Percentiles rank a stretch among this genome's conserved stretches.
Conservation (phyloP, 768 basidiomycete species). For the Cyclocybe cylindracea region DNA sequence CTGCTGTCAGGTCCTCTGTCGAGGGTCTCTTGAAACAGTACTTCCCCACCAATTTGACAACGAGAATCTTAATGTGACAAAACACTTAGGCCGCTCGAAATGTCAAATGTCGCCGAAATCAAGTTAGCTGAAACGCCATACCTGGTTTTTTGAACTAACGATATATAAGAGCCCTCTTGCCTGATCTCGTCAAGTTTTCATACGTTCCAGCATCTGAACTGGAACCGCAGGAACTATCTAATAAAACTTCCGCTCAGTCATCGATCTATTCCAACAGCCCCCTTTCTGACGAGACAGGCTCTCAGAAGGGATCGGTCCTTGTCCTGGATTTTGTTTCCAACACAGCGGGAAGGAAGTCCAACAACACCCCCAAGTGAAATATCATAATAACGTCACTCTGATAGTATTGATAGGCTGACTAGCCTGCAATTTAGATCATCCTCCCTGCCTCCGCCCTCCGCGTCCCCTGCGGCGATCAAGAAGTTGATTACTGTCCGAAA, state of each 20-base stretch:
- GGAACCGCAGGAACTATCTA: conserved; percentile 42
- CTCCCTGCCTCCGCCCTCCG: conserved; percentile 32
- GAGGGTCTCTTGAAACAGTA: conserved; percentile 79
- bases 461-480: conserved; percentile 60
- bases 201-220: conserved; percentile 71
- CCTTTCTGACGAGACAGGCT: conserved; percentile 28
- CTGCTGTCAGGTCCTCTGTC: conserved; percentile 73
- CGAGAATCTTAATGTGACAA: neutral
- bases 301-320: conserved; percentile 39
- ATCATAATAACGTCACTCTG: neutral
- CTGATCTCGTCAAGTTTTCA: conserved; percentile 78
- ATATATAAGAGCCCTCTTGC: conserved; percentile 67
- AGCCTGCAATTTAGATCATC: conserved; percentile 16
- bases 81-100: conserved; percentile 66
- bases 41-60: neutral
- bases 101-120: conserved; percentile 78
- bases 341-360: conserved; percentile 32
- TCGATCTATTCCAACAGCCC: conserved; percentile 41
- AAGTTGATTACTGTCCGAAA: conserved; percentile 76
- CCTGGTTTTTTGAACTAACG: neutral
- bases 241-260: conserved; percentile 7
- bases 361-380: conserved; percentile 26
- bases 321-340: conserved; percentile 45
- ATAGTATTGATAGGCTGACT: conserved; percentile 4
- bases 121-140: conserved; percentile 52